A percentile compares a stretch with the other conserved stretches of the same genome.
Evolutionary conservation across 352 stramenopile species (phyloP).

Genomic region (Globisporangium radiosum): DNA sequence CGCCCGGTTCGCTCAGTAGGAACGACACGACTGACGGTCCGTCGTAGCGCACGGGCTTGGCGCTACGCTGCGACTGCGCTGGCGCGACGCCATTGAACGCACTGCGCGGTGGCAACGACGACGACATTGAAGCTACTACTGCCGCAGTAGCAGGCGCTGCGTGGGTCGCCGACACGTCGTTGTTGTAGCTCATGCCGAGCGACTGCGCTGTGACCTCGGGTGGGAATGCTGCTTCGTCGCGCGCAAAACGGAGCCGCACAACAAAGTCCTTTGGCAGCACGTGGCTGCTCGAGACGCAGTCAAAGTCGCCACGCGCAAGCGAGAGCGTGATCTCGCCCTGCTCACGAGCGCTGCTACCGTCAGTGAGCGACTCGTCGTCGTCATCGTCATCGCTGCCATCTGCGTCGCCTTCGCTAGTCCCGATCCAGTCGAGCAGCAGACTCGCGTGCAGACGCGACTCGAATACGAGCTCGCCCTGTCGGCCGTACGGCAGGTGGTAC

Average conservation of each 20-base stretch:
- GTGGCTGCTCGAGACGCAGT: slow-evolving; percentile 71
- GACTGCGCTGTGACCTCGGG: slow-evolving; percentile 21
- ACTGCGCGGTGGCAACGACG: not conserved
- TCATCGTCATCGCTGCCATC: slow-evolving; percentile 10
- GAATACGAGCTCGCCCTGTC: slow-evolving; percentile 77
- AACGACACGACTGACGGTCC: slow-evolving; percentile 62
- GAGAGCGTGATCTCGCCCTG: slow-evolving; percentile 42
- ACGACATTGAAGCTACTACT: too few relatives aligned
- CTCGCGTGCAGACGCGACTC: slow-evolving; percentile 67
- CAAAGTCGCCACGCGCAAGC: slow-evolving; percentile 72
- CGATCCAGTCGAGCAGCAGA: slow-evolving; percentile 58
- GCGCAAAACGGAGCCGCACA: slow-evolving; percentile 47
- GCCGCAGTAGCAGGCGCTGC: slow-evolving; percentile 4
- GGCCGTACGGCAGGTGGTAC: slow-evolving; percentile 84
- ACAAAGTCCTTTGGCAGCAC: slow-evolving; percentile 60
- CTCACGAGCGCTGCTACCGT: slow-evolving; percentile 11
- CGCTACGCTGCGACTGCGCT: slow-evolving; percentile 4
- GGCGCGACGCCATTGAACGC: slow-evolving; percentile 8
- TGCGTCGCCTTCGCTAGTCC: slow-evolving; percentile 5
- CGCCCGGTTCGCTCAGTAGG: slow-evolving; percentile 44
- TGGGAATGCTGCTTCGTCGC: slow-evolving; percentile 45
- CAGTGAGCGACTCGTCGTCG: slow-evolving; percentile 11
- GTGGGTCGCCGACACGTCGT: not conserved
- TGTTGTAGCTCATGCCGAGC: slow-evolving; percentile 12
- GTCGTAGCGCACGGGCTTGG: slow-evolving; percentile 62